Percentiles rank a stretch among this genome's conserved stretches.
Evolutionary conservation across 805 yeast species (phyloP).

Genomic region (Torulaspora indica): DNA sequence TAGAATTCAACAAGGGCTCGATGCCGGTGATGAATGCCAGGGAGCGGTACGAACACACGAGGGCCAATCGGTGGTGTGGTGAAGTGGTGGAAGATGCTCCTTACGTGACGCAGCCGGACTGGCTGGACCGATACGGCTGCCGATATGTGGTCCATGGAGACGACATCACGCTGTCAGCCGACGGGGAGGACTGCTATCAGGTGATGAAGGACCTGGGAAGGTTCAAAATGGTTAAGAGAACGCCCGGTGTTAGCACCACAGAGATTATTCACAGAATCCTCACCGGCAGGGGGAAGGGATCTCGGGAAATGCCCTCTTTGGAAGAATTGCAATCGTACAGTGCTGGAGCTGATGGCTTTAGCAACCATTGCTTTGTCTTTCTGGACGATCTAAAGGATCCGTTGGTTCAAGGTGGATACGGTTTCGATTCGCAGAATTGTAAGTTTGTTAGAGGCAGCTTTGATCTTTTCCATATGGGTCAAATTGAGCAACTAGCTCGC

Average conservation of each 20-base stretch:
- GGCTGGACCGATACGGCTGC: conserved; percentile 72
- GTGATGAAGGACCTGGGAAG: conserved; percentile 78
- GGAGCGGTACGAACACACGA: conserved; percentile 81
- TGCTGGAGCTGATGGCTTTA: conserved; percentile 55
- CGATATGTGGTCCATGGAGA: conserved; percentile 97
- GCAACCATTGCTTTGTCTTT: conserved; percentile 53
- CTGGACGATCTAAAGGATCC: conserved; percentile 39
- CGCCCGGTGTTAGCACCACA: conserved; percentile 91
- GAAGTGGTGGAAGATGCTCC: conserved; percentile 74
- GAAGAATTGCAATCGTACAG: conserved; percentile 47
- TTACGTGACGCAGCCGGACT: conserved; percentile 76
- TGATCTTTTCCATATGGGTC: conserved; percentile 92
- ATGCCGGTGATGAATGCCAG: conserved; percentile 84
- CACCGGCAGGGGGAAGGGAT: conserved; percentile 14
- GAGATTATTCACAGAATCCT: conserved; percentile 90
- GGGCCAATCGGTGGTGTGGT: conserved; percentile 87
- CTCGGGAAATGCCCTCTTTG: conserved; percentile 10
- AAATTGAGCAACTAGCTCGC: conserved; percentile 63
- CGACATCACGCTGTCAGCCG: conserved; percentile 93
- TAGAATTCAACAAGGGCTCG: conserved; percentile 80
- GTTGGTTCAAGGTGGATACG: conserved; percentile 19
- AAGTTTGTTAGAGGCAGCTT: conserved; percentile 66
- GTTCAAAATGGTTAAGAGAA: conserved; percentile 85
- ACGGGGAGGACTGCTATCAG: conserved; percentile 91
- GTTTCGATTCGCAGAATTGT: conserved; percentile 1